phyloP scores from a whole-genome alignment of 441 rosid species.

The Rhodomyrtus psidioides region DNA sequence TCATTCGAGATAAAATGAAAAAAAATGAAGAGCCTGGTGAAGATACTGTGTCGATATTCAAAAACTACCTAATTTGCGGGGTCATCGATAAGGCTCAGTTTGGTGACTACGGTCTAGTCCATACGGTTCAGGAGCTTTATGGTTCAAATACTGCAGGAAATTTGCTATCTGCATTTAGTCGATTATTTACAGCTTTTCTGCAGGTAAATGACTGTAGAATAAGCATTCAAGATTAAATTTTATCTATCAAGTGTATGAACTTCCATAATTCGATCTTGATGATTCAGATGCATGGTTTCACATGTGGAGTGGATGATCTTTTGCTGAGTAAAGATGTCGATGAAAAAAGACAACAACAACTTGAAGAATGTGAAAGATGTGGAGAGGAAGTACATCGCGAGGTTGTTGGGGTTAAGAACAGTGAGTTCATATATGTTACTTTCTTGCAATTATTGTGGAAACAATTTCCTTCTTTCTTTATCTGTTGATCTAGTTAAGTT shows the following conservation, averaged over 20 bases:
- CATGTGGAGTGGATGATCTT: constrained; percentile 99
- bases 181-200: constrained; percentile 83
- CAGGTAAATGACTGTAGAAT: constrained; percentile 47
- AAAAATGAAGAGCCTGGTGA: constrained; percentile 42
- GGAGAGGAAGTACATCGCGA: constrained; percentile 75
- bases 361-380: constrained; percentile 59
- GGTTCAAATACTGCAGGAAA: constrained; percentile 88
- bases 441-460: not conserved
- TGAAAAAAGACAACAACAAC: constrained; percentile 61
- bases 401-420: constrained; percentile 53
- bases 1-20: constrained; percentile 7
- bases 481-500: not conserved
- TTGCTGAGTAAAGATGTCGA: constrained; percentile 65
- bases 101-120: constrained; percentile 95
- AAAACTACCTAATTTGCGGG: constrained; percentile 74
- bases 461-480: not conserved
- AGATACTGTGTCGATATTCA: constrained; percentile 61
- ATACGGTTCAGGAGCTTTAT: constrained; percentile 92
- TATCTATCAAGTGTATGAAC: constrained; percentile 9
- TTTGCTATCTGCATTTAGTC: constrained; percentile 85
- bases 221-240: not conserved
- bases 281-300: constrained; percentile 92
- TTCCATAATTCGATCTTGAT: constrained; percentile 20
- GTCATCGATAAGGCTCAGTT: constrained; percentile 99
- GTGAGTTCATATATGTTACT: constrained; percentile 1